Percentiles rank a stretch among this genome's conserved stretches.
These are phyloP conservation scores for Stachybotrys echinatus DNA, from an alignment of 2,329 filamentous ascomycete species.

Conservation along the genomic window DNA sequence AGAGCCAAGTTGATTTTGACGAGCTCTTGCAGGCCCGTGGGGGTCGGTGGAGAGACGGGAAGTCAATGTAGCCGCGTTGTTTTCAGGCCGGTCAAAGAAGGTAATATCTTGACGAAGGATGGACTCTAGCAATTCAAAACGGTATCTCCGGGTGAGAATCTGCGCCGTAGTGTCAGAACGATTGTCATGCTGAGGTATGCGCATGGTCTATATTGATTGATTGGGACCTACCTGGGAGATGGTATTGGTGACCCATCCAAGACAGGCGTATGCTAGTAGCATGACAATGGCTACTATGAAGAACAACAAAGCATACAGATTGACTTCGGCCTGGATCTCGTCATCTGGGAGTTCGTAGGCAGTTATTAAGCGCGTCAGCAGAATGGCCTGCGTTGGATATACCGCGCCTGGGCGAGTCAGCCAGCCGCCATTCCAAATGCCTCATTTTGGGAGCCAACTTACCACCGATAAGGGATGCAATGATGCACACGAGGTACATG, in stretches of 20 bases:
- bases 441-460: conserved; percentile 1
- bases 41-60: conserved; percentile 1
- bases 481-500: conserved; percentile 1
- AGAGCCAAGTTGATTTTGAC: conserved; percentile 1
- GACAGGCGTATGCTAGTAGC: conserved; percentile 27
- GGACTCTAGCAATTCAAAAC: background rate
- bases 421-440: conserved; percentile 4
- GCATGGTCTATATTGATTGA: no score
- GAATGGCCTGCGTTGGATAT: conserved; percentile 6
- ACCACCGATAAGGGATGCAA: conserved; percentile 2
- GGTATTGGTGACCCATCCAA: conserved; percentile 5
- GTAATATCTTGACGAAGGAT: conserved; percentile 1
- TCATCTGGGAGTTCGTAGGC: conserved; percentile 10
- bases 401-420: conserved; percentile 1
- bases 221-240: conserved; percentile 3
- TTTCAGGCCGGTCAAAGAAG: conserved; percentile 1
- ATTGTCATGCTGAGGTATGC: background rate
- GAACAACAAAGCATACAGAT: conserved; percentile 47
- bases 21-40: background rate
- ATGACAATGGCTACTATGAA: conserved; percentile 36
- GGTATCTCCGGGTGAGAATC: conserved; percentile 1
- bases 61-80: background rate
- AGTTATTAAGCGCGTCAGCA: conserved; percentile 13
- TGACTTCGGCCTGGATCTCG: conserved; percentile 18
- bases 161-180: conserved; percentile 1